These are phyloP conservation scores for Dothideomycetes sp. DNA, from an alignment of 2,329 filamentous ascomycete species.

Conservation along the genomic window DNA sequence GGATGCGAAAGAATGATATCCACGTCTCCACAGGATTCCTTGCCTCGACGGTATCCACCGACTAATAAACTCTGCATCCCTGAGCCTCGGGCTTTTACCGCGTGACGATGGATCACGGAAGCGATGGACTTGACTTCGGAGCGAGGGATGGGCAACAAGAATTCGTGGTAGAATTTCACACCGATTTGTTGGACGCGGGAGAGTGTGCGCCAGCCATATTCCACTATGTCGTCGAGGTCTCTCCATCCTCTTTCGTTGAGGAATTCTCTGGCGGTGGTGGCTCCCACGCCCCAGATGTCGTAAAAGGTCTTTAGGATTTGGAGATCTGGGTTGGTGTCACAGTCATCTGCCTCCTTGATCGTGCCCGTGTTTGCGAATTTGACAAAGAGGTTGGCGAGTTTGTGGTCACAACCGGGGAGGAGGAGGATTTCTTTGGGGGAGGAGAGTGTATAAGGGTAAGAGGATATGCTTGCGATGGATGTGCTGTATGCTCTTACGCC, in stretches of 20 bases:
- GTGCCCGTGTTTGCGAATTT: conserved; percentile 58
- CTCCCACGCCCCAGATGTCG: conserved; percentile 86
- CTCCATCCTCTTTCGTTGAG: conserved; percentile 68
- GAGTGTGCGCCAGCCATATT: conserved; percentile 67
- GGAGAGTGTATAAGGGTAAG: conserved; percentile 59
- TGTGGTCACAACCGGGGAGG: conserved; percentile 72
- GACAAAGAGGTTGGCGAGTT: conserved; percentile 67
- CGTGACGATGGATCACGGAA: conserved; percentile 54
- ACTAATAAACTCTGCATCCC: conserved; percentile 56
- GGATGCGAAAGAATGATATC: conserved; percentile 78
- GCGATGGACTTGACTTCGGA: conserved; percentile 64
- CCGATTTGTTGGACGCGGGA: conserved; percentile 85
- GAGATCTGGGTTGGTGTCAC: conserved; percentile 56
- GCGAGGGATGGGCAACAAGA: conserved; percentile 61
- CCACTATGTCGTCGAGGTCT: conserved; percentile 76
- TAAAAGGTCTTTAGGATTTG: conserved; percentile 62
- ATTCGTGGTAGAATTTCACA: conserved; percentile 86
- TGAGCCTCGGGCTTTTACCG: conserved; percentile 49
- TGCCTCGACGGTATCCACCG: conserved; percentile 75
- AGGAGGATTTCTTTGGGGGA: conserved; percentile 34
- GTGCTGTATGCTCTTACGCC: conserved; percentile 81
- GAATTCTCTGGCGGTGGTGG: conserved; percentile 70
- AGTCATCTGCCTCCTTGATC: conserved; percentile 54
- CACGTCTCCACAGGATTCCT: conserved; percentile 65
- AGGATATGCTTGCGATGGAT: conserved; percentile 71